These are phyloP conservation scores for Blastobotrys serpentis DNA, from an alignment of 1,139 yeast genomes.

Conservation along the genomic window DNA sequence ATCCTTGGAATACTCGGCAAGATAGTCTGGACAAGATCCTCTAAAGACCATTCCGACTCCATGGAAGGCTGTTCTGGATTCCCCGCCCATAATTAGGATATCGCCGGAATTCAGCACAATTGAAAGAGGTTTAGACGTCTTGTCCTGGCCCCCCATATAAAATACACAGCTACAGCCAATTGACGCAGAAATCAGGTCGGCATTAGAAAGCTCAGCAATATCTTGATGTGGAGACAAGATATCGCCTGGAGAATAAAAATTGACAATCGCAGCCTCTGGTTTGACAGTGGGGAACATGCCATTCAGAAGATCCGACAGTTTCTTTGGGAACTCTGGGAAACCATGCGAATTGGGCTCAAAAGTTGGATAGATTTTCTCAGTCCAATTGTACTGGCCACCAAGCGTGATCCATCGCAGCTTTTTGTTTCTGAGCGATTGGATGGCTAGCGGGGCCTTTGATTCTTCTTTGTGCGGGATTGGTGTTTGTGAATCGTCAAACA, in stretches of 20 bases:
- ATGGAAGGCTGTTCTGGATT: slow-evolving; percentile 43
- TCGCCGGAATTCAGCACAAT: slow-evolving; percentile 43
- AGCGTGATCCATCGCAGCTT: slow-evolving; percentile 46
- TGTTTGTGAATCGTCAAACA: slow-evolving; percentile 20
- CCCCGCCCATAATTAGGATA: slow-evolving; percentile 44
- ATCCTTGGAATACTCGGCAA: slow-evolving; percentile 15
- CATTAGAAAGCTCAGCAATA: slow-evolving; percentile 42
- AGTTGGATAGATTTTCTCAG: slow-evolving; percentile 43
- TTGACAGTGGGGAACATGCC: slow-evolving; percentile 28
- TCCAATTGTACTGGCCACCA: slow-evolving; percentile 50
- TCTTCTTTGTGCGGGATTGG: slow-evolving; percentile 19
- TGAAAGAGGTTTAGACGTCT: slow-evolving; percentile 34
- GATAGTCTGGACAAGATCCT: slow-evolving; percentile 36
- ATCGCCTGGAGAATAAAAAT: slow-evolving; percentile 46
- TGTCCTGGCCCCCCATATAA: slow-evolving; percentile 32
- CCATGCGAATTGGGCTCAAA: slow-evolving; percentile 35
- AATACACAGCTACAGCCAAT: slow-evolving; percentile 44
- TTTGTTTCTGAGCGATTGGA: slow-evolving; percentile 27
- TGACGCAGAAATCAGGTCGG: slow-evolving; percentile 40
- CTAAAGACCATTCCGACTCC: slow-evolving; percentile 44
- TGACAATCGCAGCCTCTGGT: slow-evolving; percentile 46
- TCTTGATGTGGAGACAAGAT: slow-evolving; percentile 47
- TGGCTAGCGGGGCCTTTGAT: slow-evolving; percentile 20
- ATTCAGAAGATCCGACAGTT: slow-evolving; percentile 31
- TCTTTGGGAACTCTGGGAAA: slow-evolving; percentile 41